These are phyloP conservation scores for Elsinoe ampelina DNA, from an alignment of 2,329 filamentous ascomycete species.

Conservation along the genomic window DNA sequence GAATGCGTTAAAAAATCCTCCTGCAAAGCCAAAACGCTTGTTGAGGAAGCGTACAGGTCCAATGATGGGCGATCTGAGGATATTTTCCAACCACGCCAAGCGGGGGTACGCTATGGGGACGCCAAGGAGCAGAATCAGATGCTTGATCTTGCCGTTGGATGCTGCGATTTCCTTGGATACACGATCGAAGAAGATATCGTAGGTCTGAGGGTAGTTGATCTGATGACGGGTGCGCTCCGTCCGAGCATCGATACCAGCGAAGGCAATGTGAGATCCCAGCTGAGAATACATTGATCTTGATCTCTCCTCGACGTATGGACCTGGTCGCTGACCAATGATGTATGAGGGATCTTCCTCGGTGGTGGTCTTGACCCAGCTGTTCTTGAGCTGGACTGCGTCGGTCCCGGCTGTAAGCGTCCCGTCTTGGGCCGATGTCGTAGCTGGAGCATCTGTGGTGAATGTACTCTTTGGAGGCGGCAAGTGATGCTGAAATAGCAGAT, in stretches of 20 bases:
- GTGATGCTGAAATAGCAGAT: conserved; percentile 63
- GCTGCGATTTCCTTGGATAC: conserved; percentile 43
- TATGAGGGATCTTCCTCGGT: conserved; percentile 59
- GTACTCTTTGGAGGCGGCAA: conserved; percentile 75
- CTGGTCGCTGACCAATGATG: conserved; percentile 66
- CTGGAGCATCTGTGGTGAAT: conserved; percentile 64
- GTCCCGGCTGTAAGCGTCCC: conserved; percentile 40
- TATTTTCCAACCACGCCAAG: conserved; percentile 93
- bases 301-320: conserved; percentile 54
- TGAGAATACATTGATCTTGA: conserved; percentile 55
- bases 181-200: conserved; percentile 51
- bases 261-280: conserved; percentile 55
- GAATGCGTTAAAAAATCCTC: conserved; percentile 84
- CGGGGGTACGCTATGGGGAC: conserved; percentile 64
- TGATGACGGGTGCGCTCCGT: conserved; percentile 81
- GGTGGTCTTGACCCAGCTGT: conserved; percentile 60
- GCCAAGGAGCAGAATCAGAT: conserved; percentile 54
- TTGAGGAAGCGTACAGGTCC: conserved; percentile 83
- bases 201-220: conserved; percentile 70
- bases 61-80: conserved; percentile 76
- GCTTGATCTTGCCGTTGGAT: conserved; percentile 48
- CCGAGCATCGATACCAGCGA: conserved; percentile 50
- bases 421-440: conserved; percentile 38
- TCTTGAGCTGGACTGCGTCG: conserved; percentile 62
- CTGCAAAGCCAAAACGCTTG: conserved; percentile 78